Base-by-base conservation (phyloP, 345 rosid species). In the Isatis tinctoria region DNA sequence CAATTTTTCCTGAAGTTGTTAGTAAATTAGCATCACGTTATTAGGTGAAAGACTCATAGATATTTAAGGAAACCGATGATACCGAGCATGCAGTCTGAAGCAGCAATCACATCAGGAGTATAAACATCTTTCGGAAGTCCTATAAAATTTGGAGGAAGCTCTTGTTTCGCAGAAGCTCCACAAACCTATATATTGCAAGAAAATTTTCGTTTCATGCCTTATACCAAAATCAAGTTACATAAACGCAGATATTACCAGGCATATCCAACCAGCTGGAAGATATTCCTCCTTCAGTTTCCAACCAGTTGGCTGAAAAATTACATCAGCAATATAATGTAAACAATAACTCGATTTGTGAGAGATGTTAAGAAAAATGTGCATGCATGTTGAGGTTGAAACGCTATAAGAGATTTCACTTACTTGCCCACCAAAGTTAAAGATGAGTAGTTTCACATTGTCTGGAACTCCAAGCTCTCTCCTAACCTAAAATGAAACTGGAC, bases 71-170 rank as follows among this genome's bases (percentile, higher is more conserved):
- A 60, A 60, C 65, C 1, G 2, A 4, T 16, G 65, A 18, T 75
- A 93, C 97, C 98, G 56, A 93, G 97, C 97, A 90, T 93, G 78
- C 97, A 93, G 81, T 93, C 98, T 13, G 96, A 93, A 66, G 97
- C 93, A 36, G 93, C 97, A 61, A 93, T 93, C 54, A 88, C 76
- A 84, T 90, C 96, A 81, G 98, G 98, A 2, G 98, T 93, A 65
- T 93, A 93, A 39, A 85, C 83, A 87, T 87, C 86, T 84, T 84
- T 90, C 67, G 89, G 82, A 54, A 93, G 93, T 83, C 81, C 88
- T 47, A 87, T 71, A 76, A 93, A 93, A 71, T 89, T 93, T 27
- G 87, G 88, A 9, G 98, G 98, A 85, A 90, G 92, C 73, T 79
- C 86, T 56, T 87, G 85, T 20, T 60, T 83, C 18, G 90, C 90